Evolutionary conservation across 2,329 filamentous ascomycete genomes (phyloP), one percentile per base, ranked within the genome.

Genomic region (Penicillium sp.): DNA sequence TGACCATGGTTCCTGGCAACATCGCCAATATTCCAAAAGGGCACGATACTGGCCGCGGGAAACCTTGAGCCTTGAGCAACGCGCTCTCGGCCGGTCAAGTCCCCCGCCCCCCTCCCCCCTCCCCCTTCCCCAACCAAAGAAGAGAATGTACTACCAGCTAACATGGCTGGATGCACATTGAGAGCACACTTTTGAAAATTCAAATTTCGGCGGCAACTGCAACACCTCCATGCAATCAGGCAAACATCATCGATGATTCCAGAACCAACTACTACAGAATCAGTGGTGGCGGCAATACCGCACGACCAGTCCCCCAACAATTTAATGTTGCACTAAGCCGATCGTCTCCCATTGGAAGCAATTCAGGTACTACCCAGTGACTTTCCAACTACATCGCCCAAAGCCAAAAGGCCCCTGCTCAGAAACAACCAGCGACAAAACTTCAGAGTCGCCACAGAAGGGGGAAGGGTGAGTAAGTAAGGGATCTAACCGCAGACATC

Each of bases 281-380:
- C 62, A 48, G 62, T 61, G 60, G 65, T 65, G 66, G 65, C 63
- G 61, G 62, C 55, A 58, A 65, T 66, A 3, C 51, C 28, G 65
- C 65, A 66, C 62, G 56, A 65, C 65, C 65, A 60, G 63, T 48
- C 61, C 65, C 52, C 49, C 2, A 37, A 43, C 45, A 45, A 40
- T 51, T 52, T 40, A 43, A 35, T 38, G 42, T 58, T 52, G 52
- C 48, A 58, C 48, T 33, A n/a, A 37, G 48, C 38, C 33, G 42
- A 49, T 43, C 25, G 42, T 46, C 30, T 51, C 52, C 33, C 51
- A 51, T 25, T 25, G n/a, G 33, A 58, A 35, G 25, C 8, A 45
- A n/a, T 4, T 52, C 45, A 52, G 48, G 35, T 68, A 69, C 66
- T 16, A 64, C 13, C 30, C 22, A 59, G 61, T 61, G 57, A 68